Conservation (phyloP, 2,329 filamentous ascomycete species). For the Ceratocystis cubensis region DNA sequence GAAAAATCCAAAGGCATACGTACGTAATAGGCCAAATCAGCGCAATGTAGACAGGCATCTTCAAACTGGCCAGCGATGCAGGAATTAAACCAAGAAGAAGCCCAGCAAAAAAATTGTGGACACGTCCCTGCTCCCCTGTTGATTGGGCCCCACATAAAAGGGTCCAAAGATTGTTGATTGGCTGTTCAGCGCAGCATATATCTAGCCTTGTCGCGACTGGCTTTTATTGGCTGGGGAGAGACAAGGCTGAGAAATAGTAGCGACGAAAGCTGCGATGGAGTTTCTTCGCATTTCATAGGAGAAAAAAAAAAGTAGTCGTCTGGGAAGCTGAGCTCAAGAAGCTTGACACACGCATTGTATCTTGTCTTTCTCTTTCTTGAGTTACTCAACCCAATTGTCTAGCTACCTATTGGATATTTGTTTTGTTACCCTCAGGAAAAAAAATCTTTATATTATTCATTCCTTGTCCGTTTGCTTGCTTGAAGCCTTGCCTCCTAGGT, state of each 20-base stretch:
- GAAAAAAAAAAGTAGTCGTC: conserved; percentile 4
- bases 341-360: neutral
- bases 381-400: neutral
- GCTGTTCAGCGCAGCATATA: neutral
- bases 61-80: conserved; percentile 17
- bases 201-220: conserved; percentile 2
- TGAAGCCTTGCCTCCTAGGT: neutral
- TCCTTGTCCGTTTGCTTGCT: neutral
- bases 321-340: neutral
- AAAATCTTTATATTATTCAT: neutral
- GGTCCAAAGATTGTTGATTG: neutral
- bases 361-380: neutral
- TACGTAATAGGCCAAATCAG: conserved; percentile 4
- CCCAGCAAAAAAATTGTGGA: conserved; percentile 12
- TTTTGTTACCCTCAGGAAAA: neutral
- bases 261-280: conserved; percentile 1
- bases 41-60: neutral
- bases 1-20: neutral
- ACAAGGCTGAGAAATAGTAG: conserved; percentile 16
- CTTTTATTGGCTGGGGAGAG: conserved; percentile 14
- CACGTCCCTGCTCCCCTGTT: conserved; percentile 15
- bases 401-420: neutral
- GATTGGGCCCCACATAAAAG: neutral
- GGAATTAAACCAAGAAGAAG: neutral
- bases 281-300: neutral